Evolutionary conservation across 805 yeast genomes (phyloP), one percentile per base, ranked within the genome.

Genomic region (Myxozyma sirexii): DNA sequence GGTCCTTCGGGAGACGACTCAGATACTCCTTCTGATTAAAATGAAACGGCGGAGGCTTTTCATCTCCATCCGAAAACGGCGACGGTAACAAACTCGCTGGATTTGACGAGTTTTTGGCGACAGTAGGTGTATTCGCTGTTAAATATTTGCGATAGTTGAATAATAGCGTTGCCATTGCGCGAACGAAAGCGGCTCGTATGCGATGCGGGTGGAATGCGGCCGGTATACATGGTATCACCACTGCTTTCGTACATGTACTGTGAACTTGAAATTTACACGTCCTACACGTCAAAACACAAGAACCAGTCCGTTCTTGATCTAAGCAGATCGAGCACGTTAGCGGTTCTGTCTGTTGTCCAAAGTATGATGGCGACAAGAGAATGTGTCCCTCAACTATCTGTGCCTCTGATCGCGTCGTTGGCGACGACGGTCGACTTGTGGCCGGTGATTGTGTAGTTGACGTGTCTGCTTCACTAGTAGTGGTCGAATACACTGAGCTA

Each of bases 151-250:
- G 55, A 24, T 64, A 63, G n/a, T 51, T 42, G 21, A 37, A 52
- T 21, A 64, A 29, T 17, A 64, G 26, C 17, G 52, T 37, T 15
- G 66, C 41, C 56, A 64, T 57, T 8, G 57, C 45, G 15, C 60
- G 54, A 6, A 56, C 55, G 33, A 62, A 61, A 3, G 63, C 63
- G 8, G 62, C 66, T 3, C 61, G 57, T 0, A 59, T 47, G 29
- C 56, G 56, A 27, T 43, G 46, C 4, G 59, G 46, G 53, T 64
- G 45, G 37, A 64, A 63, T 13, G 58, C n/a, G n/a, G 61, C 47
- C 6, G 66, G 67, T 10, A 35, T 8, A 35, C 67, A 64, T 12
- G 67, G 66, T 15, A 56, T n/a, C 24, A 53, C 50, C 10, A 58
- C 48, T 5, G 50, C 13, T 17, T 39, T 26, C 29, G 55, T 17